phyloP scores from a whole-genome alignment of 2,329 filamentous ascomycete genomes.

The Ophiosphaerella herpotricha region DNA sequence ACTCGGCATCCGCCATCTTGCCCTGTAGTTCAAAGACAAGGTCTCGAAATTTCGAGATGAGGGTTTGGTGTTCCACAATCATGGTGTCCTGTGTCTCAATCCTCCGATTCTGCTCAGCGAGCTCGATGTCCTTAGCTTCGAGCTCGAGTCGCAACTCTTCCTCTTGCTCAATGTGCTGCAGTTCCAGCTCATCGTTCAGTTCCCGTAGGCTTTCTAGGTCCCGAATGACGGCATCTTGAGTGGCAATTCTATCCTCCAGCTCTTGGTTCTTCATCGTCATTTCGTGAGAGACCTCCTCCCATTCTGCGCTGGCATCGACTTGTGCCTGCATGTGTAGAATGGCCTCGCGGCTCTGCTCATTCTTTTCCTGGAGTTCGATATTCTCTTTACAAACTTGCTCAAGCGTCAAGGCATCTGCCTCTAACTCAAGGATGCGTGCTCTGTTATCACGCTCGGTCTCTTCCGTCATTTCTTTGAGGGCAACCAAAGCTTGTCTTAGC shows the following conservation, averaged over 20 bases:
- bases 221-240: conserved; percentile 79
- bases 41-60: conserved; percentile 84
- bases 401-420: conserved; percentile 35
- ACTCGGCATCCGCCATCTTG: conserved; percentile 88
- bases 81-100: conserved; percentile 76
- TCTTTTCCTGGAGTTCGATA: conserved; percentile 70
- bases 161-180: conserved; percentile 89
- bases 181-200: conserved; percentile 90
- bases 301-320: conserved; percentile 83
- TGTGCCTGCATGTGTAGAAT: conserved; percentile 89
- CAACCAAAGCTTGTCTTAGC: conserved; percentile 80
- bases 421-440: conserved; percentile 50
- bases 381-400: conserved; percentile 62
- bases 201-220: conserved; percentile 90
- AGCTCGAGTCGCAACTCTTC: conserved; percentile 94
- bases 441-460: conserved; percentile 81
- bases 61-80: conserved; percentile 88
- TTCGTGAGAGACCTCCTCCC: conserved; percentile 93
- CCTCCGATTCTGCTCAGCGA: conserved; percentile 78
- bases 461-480: conserved; percentile 83
- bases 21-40: conserved; percentile 83
- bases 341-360: conserved; percentile 72
- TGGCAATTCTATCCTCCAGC: conserved; percentile 80
- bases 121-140: conserved; percentile 82
- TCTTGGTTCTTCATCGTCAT: conserved; percentile 85